Evolutionary conservation across 73 alveolate genomes (phyloP), one percentile per base, ranked within the genome.

Genomic region (Breviolum minutum): DNA sequence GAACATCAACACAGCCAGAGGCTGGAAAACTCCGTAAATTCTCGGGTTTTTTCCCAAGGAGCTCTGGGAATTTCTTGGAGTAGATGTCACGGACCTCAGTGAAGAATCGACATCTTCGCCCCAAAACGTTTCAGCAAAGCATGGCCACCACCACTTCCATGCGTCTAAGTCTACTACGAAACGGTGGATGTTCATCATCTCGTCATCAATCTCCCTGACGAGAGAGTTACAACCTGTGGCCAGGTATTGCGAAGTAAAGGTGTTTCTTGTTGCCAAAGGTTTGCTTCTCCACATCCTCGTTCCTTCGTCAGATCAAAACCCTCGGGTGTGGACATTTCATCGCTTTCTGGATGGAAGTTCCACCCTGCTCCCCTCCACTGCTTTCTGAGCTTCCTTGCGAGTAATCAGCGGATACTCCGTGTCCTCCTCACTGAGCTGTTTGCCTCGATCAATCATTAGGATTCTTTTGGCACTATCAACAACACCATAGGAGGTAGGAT

Each of bases 51-150:
- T 8, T 26, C 30, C 62, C 85, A 16, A 80, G 88, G 69, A 13
- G 97, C 99, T 99, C 99, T 63, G 99, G 99, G 99, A 99, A 99
- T 93, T 99, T 99, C 85, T 99, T 85, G 27, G 99, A 99, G 95
- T 99, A 99, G 63, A 99, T 99, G 73, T 99, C 99, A 86, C 99
- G 77, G 16, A 99, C 95, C 95, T 86, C 64, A 40, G 54, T 40
- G 54, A 40, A 40, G 54, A 19, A 16, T 69, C 19, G 26, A 69
- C 79, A 69, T 24, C 79, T 24, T 2, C 27, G 4, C 19, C 79
- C 79, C 2, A 19, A 69, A 69, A 69, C 79, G 54, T 40, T 40
- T 40, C 54, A 40, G 54, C 24, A 10, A 80, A 7, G 9, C n/a
- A 13, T 32, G 16, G 30, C 16, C 66, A 14, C 19, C 20, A 10